These are phyloP conservation scores for Leptomonas pyrrhocoris DNA, from an alignment of 208 protist species.

Conservation along the genomic window DNA sequence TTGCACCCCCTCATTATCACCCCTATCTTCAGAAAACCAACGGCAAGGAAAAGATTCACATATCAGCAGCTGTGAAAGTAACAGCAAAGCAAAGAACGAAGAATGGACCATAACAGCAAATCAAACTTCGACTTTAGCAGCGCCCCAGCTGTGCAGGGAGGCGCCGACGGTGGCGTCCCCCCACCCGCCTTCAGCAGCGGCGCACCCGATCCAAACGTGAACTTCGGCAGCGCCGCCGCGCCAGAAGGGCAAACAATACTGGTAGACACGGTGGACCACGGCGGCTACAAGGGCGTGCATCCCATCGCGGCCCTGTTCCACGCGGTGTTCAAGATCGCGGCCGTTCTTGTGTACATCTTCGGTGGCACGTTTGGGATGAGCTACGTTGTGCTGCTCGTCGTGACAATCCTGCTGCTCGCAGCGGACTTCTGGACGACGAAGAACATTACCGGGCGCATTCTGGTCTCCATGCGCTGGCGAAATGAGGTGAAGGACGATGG, in stretches of 20 bases:
- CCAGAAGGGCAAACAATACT: constrained; percentile 17
- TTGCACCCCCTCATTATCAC: too few relatives aligned
- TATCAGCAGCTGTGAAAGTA: too few relatives aligned
- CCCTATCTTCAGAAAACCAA: too few relatives aligned
- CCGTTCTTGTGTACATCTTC: constrained; percentile 85
- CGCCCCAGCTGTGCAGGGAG: constrained; percentile 5
- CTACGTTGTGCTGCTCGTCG: constrained; percentile 86
- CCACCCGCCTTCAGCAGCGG: constrained; percentile 15
- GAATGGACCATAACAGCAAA: constrained; percentile 19
- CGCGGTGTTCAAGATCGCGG: constrained; percentile 82
- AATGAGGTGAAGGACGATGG: constrained; percentile 95
- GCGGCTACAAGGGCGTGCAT: constrained; percentile 83
- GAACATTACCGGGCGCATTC: constrained; percentile 94
- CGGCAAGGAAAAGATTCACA: too few relatives aligned
- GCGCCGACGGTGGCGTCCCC: not conserved
- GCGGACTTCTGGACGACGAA: constrained; percentile 96
- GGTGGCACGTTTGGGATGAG: constrained; percentile 55
- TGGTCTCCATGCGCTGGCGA: constrained; percentile 95
- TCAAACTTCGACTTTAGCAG: constrained; percentile 31
- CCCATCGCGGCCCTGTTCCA: constrained; percentile 89
- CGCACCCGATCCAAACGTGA: not conserved
- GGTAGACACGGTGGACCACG: constrained; percentile 20
- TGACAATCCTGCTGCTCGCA: constrained; percentile 86
- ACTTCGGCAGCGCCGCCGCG: not conserved
- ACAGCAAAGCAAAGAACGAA: not conserved